Conservation (phyloP, 345 rosid species). For the Conringia planisiliqua region DNA sequence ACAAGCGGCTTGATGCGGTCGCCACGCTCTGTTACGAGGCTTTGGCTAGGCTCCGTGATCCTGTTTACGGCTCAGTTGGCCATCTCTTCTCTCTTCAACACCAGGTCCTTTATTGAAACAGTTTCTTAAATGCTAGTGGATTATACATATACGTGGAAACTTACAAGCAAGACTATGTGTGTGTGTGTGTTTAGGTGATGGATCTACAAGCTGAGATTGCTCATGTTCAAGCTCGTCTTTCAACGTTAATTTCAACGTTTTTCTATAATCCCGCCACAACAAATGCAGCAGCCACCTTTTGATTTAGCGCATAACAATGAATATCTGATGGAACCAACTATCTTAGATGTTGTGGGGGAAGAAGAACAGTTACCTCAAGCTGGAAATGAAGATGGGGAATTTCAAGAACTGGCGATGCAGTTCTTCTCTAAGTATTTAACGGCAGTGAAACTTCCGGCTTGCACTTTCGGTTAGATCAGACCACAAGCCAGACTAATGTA, state of each 20-base stretch:
- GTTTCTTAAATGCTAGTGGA: background rate
- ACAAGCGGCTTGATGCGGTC: slow-evolving; percentile 74
- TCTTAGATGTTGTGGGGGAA: slow-evolving; percentile 18
- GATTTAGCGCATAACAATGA: slow-evolving; percentile 33
- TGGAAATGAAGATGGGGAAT: background rate
- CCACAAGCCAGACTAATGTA: background rate
- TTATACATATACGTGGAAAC: background rate
- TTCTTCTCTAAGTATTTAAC: slow-evolving; percentile 22
- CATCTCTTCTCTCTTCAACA: slow-evolving; percentile 80
- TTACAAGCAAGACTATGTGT: background rate
- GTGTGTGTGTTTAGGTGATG: slow-evolving; percentile 48
- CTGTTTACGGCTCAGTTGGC: slow-evolving; percentile 77
- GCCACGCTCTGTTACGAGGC: slow-evolving; percentile 82
- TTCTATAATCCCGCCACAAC: slow-evolving; percentile 24
- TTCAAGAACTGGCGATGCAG: slow-evolving; percentile 25
- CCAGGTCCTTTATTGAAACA: slow-evolving; percentile 45
- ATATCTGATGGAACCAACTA: slow-evolving; percentile 7
- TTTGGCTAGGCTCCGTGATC: slow-evolving; percentile 71
- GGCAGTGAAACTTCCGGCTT: slow-evolving; percentile 15
- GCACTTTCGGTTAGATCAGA: slow-evolving; percentile 20
- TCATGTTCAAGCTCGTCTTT: slow-evolving; percentile 57
- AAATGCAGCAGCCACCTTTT: slow-evolving; percentile 23
- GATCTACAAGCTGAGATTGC: slow-evolving; percentile 80
- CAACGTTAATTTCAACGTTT: slow-evolving; percentile 47
- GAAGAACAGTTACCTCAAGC: slow-evolving; percentile 3